Percentiles rank a stretch among this genome's conserved stretches.
phyloP scores from a whole-genome alignment of 208 protist genomes.

The Leishmania aethiopica region DNA sequence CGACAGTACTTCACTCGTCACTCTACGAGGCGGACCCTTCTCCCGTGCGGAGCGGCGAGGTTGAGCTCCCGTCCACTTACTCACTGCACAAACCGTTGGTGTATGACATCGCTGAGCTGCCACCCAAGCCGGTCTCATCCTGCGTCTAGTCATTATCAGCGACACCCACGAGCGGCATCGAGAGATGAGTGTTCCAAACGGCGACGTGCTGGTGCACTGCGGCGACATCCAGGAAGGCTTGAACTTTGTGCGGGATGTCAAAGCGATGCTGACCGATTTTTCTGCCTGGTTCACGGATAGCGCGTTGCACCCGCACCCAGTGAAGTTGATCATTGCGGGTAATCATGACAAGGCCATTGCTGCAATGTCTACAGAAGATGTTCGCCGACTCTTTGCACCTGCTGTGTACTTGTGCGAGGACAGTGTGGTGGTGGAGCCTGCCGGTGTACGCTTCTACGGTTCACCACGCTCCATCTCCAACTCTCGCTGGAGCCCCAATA shows the following conservation, averaged over 20 bases:
- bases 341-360: constrained; percentile 77
- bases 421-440: constrained; percentile 46
- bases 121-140: constrained; percentile 29
- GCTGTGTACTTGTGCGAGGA: constrained; percentile 65
- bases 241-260: constrained; percentile 16
- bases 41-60: not conserved
- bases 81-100: constrained; percentile 24
- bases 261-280: constrained; percentile 51
- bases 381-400: constrained; percentile 41
- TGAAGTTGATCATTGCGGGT: constrained; percentile 87
- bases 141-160: constrained; percentile 72
- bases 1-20: not conserved
- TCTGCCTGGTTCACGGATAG: constrained; percentile 54
- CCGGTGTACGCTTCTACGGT: constrained; percentile 57
- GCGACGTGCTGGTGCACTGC: constrained; percentile 73
- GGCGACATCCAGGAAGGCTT: constrained; percentile 68
- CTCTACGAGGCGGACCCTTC: not conserved
- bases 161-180: constrained; percentile 73
- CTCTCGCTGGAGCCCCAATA: constrained; percentile 57
- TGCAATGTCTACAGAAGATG: constrained; percentile 24
- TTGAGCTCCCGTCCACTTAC: constrained; percentile 14
- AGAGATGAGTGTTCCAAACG: constrained; percentile 48
- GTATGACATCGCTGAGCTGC: constrained; percentile 19
- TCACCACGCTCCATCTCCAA: constrained; percentile 64
- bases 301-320: constrained; percentile 60